Base-by-base conservation (phyloP, 768 basidiomycete genomes). In the Phylloporus scabripes region DNA sequence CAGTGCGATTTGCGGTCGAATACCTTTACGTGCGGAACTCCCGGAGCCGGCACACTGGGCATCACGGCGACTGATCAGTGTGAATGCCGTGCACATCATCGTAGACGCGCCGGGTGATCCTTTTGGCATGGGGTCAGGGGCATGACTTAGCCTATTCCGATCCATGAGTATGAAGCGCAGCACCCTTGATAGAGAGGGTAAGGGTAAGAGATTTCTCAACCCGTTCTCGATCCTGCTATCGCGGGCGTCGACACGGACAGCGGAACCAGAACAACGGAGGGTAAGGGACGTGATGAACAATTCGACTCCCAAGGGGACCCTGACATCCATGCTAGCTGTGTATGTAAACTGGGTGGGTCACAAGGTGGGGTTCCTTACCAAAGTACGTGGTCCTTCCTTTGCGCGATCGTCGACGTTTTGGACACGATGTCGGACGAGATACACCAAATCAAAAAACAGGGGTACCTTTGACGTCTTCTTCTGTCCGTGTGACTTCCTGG, bases 201-300 rank as follows among this genome's bases (percentile, higher is more conserved):
- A 15, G 28, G 31, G 18, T 32, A 23, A 43, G 20, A 31, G 23
- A 12, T 33, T 26, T 23, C 20, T 36, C 17, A 14, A 26, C 18
- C 5, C 12, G 41, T 23, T 42, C 41, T 38, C 20, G 12, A 26
- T 44, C 23, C 12, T 38, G 49, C 37, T 49, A 46, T 64, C 53
- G 53, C 41, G 56, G 42, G 23, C 51, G 28, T 47, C 28, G 42
- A 15, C 38, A 40, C 18, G 36, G 42, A 21, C 2, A 18, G 44
- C 28, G 10, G 18, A 46, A 49, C 18, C 21, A 8, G 28, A 28
- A 18, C 39, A 34, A 37, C 47, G 47, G 48, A 21, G 37, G 17
- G 17, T 38, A 44, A 52, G 47, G 48, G 38, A 48, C 45, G 21
- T n/a, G 10, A 43, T 44, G 46, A 51, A 32, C 40, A 18, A 44